Conservation (phyloP, 2,329 filamentous ascomycete species). For the Achaetomium macrosporum region DNA sequence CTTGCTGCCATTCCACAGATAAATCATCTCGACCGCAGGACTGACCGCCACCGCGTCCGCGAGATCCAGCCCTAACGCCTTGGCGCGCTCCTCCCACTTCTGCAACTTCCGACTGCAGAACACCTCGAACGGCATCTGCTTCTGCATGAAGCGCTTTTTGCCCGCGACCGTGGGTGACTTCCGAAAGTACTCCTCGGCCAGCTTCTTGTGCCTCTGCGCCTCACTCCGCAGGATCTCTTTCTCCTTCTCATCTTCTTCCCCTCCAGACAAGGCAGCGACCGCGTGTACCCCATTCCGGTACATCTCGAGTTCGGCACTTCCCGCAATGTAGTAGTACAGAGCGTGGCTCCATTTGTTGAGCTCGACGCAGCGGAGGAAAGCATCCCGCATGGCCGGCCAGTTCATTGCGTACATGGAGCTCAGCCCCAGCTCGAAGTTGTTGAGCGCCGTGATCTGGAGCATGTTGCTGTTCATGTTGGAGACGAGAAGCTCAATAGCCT, state of each 20-base stretch:
- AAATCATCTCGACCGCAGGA: slow-evolving; percentile 85
- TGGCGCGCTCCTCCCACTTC: slow-evolving; percentile 80
- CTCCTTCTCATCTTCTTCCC: slow-evolving; percentile 20
- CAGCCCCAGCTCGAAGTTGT: slow-evolving; percentile 77
- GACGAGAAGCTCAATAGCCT: slow-evolving; percentile 61
- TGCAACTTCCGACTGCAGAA: slow-evolving; percentile 78
- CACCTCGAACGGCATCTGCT: slow-evolving; percentile 81
- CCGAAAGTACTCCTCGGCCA: slow-evolving; percentile 63
- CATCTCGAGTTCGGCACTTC: slow-evolving; percentile 68
- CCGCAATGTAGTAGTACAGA: slow-evolving; percentile 85
- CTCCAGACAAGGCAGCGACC: slow-evolving; percentile 23
- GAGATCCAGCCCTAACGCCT: slow-evolving; percentile 59
- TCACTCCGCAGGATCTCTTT: slow-evolving; percentile 11
- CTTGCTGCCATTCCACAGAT: slow-evolving; percentile 86
- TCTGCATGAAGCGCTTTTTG: slow-evolving; percentile 84
- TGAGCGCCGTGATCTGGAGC: slow-evolving; percentile 81
- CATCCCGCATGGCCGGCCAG: slow-evolving; percentile 66
- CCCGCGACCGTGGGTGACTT: slow-evolving; percentile 70
- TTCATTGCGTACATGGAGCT: slow-evolving; percentile 73
- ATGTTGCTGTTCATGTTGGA: slow-evolving; percentile 61
- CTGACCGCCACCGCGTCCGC: slow-evolving; percentile 76
- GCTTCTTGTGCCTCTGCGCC: slow-evolving; percentile 48
- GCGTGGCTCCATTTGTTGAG: slow-evolving; percentile 89
- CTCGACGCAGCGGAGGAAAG: slow-evolving; percentile 68
- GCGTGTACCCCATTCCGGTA: slow-evolving; percentile 60